A percentile compares a stretch with the other conserved stretches of the same genome.
Evolutionary conservation across 345 rosid genomes (phyloP).

Genomic region (Moricandia moricandioides): DNA sequence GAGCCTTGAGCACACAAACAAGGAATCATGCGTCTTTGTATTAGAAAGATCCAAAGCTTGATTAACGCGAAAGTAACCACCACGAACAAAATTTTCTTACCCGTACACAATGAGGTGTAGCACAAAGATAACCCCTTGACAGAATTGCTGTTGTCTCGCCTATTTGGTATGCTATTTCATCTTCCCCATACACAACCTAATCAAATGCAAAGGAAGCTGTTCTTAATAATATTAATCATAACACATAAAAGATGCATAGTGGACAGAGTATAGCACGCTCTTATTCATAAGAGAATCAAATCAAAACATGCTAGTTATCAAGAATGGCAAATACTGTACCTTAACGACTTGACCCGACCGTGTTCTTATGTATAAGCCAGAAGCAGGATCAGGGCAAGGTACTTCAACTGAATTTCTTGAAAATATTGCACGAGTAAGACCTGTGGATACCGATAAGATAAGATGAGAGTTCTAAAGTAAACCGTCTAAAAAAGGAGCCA

Average conservation of each 20-base stretch:
- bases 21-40: not conserved
- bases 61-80: not conserved
- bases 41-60: not conserved
- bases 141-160: conserved; percentile 88
- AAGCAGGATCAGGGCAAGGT: conserved; percentile 76
- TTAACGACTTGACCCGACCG: conserved; percentile 74
- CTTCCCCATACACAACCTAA: conserved; percentile 74
- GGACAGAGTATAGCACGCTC: not conserved
- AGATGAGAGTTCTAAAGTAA: not conserved
- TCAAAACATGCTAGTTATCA: not conserved
- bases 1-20: conserved; percentile 52
- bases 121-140: conserved; percentile 82
- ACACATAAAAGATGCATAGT: not conserved
- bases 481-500: not conserved
- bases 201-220: not conserved
- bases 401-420: conserved; percentile 64
- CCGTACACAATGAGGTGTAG: conserved; percentile 93
- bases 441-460: conserved; percentile 44
- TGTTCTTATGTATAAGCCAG: conserved; percentile 88
- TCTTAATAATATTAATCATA: not conserved
- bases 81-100: conserved; percentile 34
- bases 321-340: conserved; percentile 43
- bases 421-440: conserved; percentile 88
- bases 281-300: not conserved
- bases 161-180: conserved; percentile 92